Evolutionary conservation across 345 rosid genomes (phyloP).

Genomic region (Eucalyptus rudis): DNA sequence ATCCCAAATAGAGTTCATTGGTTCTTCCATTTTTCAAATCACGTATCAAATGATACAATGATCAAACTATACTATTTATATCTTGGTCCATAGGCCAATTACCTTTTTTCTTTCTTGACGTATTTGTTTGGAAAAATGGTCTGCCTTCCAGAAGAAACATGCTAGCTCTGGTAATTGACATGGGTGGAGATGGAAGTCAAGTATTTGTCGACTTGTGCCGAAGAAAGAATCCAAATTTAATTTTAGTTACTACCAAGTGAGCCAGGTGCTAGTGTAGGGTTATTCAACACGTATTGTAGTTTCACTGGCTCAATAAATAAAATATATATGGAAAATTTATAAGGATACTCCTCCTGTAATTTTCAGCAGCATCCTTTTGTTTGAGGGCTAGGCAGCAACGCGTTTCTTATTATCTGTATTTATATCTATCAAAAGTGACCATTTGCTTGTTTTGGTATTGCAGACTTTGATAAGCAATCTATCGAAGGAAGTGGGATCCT

Average conservation of each 20-base stretch:
- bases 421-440: neutral
- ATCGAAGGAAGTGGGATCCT: slow-evolving; percentile 70
- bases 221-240: neutral
- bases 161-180: neutral
- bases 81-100: neutral
- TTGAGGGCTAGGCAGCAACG: neutral
- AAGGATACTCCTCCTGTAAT: neutral
- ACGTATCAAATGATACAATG: neutral
- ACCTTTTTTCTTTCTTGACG: neutral
- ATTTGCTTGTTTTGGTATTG: neutral
- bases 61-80: neutral
- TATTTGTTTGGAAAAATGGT: neutral
- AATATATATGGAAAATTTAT: neutral
- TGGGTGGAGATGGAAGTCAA: neutral
- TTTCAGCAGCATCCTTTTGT: neutral
- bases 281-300: neutral
- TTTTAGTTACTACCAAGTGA: neutral
- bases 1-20: neutral
- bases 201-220: neutral
- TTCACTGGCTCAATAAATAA: neutral
- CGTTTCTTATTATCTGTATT: neutral
- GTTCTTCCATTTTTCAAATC: neutral
- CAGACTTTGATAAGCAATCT: slow-evolving; percentile 60
- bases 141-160: neutral
- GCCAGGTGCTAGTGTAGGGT: neutral